These are phyloP conservation scores for Ganoderma boninense DNA, from an alignment of 1,284 basidiomycete genomes.

Conservation along the genomic window DNA sequence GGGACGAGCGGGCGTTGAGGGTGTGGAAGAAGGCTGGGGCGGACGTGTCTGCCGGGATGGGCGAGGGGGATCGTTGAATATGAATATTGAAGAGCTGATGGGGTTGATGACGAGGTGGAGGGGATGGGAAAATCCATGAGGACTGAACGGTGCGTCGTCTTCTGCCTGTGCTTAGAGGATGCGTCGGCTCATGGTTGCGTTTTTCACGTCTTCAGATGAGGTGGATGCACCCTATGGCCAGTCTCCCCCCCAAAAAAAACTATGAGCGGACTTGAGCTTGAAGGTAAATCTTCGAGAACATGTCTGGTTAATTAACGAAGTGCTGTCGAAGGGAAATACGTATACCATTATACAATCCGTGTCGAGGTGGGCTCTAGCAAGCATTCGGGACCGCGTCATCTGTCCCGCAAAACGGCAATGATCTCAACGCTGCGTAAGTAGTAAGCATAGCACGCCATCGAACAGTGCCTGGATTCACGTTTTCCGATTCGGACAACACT, in stretches of 20 bases:
- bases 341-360: not conserved
- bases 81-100: not conserved
- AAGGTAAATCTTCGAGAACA: not conserved
- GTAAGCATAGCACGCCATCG: no score
- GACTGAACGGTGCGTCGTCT: not conserved
- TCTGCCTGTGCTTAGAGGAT: not conserved
- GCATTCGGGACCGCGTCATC: not conserved
- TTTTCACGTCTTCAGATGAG: not conserved
- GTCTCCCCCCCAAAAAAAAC: no score
- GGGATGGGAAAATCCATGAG: not conserved
- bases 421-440: no score
- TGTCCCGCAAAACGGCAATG: no score
- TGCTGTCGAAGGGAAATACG: not conserved
- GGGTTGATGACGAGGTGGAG: not conserved
- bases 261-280: no score
- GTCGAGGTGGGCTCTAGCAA: not conserved
- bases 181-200: not conserved
- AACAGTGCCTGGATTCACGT: no score
- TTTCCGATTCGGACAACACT: no score
- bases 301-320: not conserved
- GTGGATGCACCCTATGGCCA: no score
- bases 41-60: not conserved
- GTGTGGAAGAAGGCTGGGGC: constrained; percentile 62
- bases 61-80: not conserved
- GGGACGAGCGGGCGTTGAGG: constrained; percentile 53